Conservation (phyloP, 108 stramenopile genomes). For the Chaetoceros muelleri region DNA sequence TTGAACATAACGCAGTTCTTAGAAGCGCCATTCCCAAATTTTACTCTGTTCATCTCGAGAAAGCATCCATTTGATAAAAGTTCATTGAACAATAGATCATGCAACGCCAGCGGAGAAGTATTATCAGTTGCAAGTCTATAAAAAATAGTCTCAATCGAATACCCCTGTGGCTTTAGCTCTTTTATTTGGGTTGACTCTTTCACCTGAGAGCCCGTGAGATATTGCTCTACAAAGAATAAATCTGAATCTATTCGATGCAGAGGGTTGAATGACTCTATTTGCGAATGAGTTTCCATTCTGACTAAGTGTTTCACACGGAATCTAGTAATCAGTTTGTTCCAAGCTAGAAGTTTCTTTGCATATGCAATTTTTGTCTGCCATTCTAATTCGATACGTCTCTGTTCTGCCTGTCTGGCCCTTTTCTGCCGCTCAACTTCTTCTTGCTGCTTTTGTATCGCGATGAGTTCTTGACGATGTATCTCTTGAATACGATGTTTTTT, state of each 20-base stretch:
- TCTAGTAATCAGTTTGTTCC: not conserved
- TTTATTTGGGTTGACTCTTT: not conserved
- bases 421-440: conserved; percentile 1
- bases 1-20: not conserved
- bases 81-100: not conserved
- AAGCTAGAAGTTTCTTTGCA: not conserved
- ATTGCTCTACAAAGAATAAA: not conserved
- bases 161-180: too few species aligned
- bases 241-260: not conserved
- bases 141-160: not conserved
- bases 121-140: not conserved
- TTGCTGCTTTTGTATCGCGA: conserved; percentile 1
- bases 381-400: not conserved
- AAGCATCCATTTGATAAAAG: not conserved
- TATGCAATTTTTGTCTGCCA: not conserved
- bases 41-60: not conserved
- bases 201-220: not conserved
- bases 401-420: conserved; percentile 5
- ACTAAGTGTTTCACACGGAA: not conserved
- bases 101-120: not conserved
- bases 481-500: conserved; percentile 5
- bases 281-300: not conserved
- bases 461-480: conserved; percentile 8
- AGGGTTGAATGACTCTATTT: not conserved
- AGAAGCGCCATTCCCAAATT: not conserved